Percentiles rank a stretch among this genome's conserved stretches.
phyloP scores from a whole-genome alignment of 345 rosid genomes.

The Populus alba region DNA sequence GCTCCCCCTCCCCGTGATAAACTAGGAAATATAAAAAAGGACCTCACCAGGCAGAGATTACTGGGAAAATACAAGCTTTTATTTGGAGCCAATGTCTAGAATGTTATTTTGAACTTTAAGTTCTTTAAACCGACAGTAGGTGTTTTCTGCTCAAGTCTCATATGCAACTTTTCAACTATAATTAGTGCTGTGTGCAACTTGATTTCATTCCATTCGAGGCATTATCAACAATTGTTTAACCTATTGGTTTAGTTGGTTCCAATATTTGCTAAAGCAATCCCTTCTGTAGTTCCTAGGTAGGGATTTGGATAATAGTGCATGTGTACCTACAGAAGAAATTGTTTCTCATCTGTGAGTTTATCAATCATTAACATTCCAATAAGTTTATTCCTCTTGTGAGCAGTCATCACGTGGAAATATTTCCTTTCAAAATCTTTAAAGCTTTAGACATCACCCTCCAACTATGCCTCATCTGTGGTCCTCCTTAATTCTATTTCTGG shows the following conservation, averaged over 20 bases:
- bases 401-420: not conserved
- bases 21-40: not conserved
- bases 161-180: not conserved
- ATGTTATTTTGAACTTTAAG: not conserved
- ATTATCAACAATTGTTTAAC: no score
- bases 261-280: not conserved
- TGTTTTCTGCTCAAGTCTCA: not conserved
- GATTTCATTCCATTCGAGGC: not conserved
- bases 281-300: not conserved
- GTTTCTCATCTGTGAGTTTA: not conserved
- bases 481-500: not conserved
- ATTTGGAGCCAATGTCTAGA: not conserved
- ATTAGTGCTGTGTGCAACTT: not conserved
- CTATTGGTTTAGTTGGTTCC: not conserved
- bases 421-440: not conserved
- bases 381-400: not conserved
- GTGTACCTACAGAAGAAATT: not conserved
- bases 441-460: not conserved
- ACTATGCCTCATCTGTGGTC: not conserved
- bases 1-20: not conserved
- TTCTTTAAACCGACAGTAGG: not conserved
- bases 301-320: not conserved
- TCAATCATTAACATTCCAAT: not conserved
- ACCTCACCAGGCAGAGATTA: not conserved
- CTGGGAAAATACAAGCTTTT: not conserved